Base-by-base conservation (phyloP, 1,284 basidiomycete species). In the Wolfiporia cocos region DNA sequence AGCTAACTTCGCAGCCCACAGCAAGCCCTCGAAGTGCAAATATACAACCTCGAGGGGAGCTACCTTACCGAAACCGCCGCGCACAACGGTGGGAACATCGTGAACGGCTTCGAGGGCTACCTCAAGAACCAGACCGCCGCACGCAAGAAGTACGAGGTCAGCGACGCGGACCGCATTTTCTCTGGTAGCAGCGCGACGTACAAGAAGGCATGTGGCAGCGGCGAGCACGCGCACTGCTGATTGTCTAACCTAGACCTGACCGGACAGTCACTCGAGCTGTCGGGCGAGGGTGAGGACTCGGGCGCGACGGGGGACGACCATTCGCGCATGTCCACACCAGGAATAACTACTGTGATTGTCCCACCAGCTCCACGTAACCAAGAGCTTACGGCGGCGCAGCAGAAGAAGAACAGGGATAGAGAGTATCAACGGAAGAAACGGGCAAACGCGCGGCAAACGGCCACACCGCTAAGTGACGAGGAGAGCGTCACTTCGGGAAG, bases 21-120 rank as follows among this genome's bases (percentile, higher is more conserved):
- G 85, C 79, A 82, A 12, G 73, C 78, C 50, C 67, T 85, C 39
- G 86, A 90, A 61, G 66, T 76, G 22, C 76, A 85, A 52, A 84
- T 90, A 48, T 84, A 84, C 64, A 78, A 75, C 48, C 69, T 86
- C 21, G 86, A 90, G 58, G 75, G 74, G 10, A 64, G 71, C 1
- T 90, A 90, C 61, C 65, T 90, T 33, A 74, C 75, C 7, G 87
- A 90, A 42, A 88, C 86, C 1, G 74, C 78, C 1, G 67, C 69
- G 0, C 79, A 83, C 49, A 80, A 75, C 50, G 84, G 86, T 10
- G 87, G 87, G 17, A 90, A 90, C 53, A 86, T 90, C 45, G 81
- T 90, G 33, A 81, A 83, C 52, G 86, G 86, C 5, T 89, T 89
- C 51, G 86, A 90, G 39, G 78, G 80, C 31, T 90, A 89, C 55